Percentiles rank a stretch among this genome's conserved stretches.
Evolutionary conservation across 169 alveolate genomes (phyloP).

Genomic region (Theileria parva): DNA sequence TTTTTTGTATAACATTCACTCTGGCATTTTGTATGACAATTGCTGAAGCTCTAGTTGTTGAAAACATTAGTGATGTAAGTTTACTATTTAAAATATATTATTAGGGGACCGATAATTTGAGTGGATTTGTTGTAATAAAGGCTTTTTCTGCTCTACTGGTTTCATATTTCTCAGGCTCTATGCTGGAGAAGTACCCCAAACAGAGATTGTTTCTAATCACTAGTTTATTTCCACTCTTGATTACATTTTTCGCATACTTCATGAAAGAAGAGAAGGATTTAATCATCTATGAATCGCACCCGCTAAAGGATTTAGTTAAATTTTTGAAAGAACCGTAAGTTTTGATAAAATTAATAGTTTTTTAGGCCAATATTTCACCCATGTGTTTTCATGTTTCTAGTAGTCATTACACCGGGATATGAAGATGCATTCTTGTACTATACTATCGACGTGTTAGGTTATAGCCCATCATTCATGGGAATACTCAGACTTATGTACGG

Average conservation of each 20-base stretch:
- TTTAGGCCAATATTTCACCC: slow-evolving; percentile 22
- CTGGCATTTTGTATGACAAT: slow-evolving; percentile 82
- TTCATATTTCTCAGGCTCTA: slow-evolving; percentile 91
- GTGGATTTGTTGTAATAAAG: slow-evolving; percentile 88
- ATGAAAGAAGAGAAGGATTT: slow-evolving; percentile 76
- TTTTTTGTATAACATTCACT: slow-evolving; percentile 9
- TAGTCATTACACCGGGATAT: slow-evolving; percentile 87
- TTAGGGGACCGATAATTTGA: slow-evolving; percentile 70
- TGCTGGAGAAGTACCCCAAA: slow-evolving; percentile 84
- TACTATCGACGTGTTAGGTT: slow-evolving; percentile 88
- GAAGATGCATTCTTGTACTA: slow-evolving; percentile 89
- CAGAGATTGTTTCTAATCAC: slow-evolving; percentile 85
- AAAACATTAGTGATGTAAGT: slow-evolving; percentile 28
- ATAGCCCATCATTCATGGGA: slow-evolving; percentile 92
- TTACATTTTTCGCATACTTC: slow-evolving; percentile 80
- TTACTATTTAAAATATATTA: background rate
- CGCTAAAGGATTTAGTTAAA: slow-evolving; percentile 76
- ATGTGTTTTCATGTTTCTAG: slow-evolving; percentile 19
- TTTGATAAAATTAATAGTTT: background rate
- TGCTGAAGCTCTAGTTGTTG: slow-evolving; percentile 86
- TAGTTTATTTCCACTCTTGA: slow-evolving; percentile 84
- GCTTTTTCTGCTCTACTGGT: slow-evolving; percentile 88
- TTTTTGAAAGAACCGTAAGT: slow-evolving; percentile 40
- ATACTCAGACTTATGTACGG: slow-evolving; percentile 89
- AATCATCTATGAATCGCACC: slow-evolving; percentile 67